Evolutionary conservation across 106 monocot genomes (phyloP), one percentile per base, ranked within the genome.

Genomic region (Apostasia shenzhenica): DNA sequence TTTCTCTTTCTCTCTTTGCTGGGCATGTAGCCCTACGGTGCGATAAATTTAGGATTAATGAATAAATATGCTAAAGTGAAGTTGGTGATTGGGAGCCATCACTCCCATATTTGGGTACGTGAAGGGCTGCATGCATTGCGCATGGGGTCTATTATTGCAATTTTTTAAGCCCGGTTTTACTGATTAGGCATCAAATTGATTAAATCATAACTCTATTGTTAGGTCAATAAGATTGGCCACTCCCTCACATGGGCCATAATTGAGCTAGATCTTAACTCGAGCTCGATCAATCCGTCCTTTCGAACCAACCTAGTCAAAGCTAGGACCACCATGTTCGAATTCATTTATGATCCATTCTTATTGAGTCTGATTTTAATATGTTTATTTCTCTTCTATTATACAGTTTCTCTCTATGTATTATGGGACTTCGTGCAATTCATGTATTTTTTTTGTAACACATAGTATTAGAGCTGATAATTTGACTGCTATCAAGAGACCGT

Each of bases 271-370:
- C 26, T 26, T 26, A 26, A 26, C 26, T 59, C 9, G 39, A 59
- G 37, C 59, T 59, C 41, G 59, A 59, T 59, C 26, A 26, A 26
- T 26, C 26, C 39, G 59, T 41, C 41, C 59, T 8, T 39, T 59
- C 8, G 40, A 59, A 59, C 59, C 59, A 59, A 59, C 59, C 59
- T 8, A 59, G 59, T 59, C 40, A 59, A 59, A 41, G 59, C 40
- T 40, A 59, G 59, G 59, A 59, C 40, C 59, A 41, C 59, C 3
- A 51, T 0, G 26, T 26, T 26, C 26, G 26, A 26, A 26, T 26
- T 26, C 26, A 26, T 26, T 26, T 26, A 26, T 26, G 26, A 26
- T 26, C 26, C 26, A 26, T 26, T 26, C 26, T 26, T 26, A 26
- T 26, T 26, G 0, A 26, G 0, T 26, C 26, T 0, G 26, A 26